A percentile compares a stretch with the other conserved stretches of the same genome.
These are phyloP conservation scores for Arachis stenosperma DNA, from an alignment of 306 rosid genomes.

Conservation along the genomic window DNA sequence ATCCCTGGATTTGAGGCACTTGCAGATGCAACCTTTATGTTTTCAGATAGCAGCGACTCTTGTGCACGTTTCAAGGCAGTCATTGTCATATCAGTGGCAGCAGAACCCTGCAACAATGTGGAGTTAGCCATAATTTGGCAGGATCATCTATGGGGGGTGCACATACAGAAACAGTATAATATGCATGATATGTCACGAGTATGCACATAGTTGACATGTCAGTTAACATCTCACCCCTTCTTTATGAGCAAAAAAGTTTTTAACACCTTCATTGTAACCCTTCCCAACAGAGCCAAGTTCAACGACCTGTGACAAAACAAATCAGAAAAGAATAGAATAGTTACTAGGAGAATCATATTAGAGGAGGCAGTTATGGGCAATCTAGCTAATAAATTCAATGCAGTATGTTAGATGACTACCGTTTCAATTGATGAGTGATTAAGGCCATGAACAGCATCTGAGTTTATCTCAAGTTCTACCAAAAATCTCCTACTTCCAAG, in stretches of 20 bases:
- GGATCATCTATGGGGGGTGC: slow-evolving; percentile 12
- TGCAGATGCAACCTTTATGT: slow-evolving; percentile 60
- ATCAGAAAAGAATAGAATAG: slow-evolving; percentile 29
- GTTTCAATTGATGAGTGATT: slow-evolving; percentile 66
- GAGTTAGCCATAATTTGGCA: slow-evolving; percentile 26
- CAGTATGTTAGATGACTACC: slow-evolving; percentile 45
- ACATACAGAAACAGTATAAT: slow-evolving; percentile 10
- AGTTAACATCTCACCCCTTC: slow-evolving; percentile 67
- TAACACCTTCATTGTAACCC: slow-evolving; percentile 63
- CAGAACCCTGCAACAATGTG: slow-evolving; percentile 62
- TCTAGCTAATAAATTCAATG: slow-evolving; percentile 19
- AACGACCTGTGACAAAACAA: slow-evolving; percentile 54
- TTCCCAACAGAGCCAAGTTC: slow-evolving; percentile 92
- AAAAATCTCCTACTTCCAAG: slow-evolving; percentile 96
- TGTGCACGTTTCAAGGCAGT: slow-evolving; percentile 71
- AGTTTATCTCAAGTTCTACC: slow-evolving; percentile 81
- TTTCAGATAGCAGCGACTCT: slow-evolving; percentile 69
- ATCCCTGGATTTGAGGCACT: slow-evolving; percentile 89
- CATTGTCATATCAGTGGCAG: slow-evolving; percentile 66
- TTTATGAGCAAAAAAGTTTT: slow-evolving; percentile 65
- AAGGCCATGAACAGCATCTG: slow-evolving; percentile 86
- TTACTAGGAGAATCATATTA: slow-evolving; percentile 21
- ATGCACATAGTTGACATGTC: slow-evolving; percentile 22
- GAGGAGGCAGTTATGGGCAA: slow-evolving; percentile 20
- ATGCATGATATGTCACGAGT: slow-evolving; percentile 7